Base-by-base conservation (phyloP, 441 rosid species). In the Gossypium lobatum region DNA sequence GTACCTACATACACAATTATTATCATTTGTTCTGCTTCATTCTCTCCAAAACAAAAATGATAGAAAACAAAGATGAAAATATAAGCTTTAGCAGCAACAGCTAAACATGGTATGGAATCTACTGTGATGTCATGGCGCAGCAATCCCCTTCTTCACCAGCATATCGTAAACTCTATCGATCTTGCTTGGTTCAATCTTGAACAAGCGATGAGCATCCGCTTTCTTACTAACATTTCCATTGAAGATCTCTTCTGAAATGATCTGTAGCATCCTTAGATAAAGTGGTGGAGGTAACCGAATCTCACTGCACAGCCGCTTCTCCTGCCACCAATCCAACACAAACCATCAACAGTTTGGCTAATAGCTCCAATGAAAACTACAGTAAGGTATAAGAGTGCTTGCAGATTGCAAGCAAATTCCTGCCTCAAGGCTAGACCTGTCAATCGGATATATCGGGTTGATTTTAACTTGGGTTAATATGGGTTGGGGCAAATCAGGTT, bases 71-170 rank as follows among this genome's bases (percentile, higher is more conserved):
- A 21, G 37, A 6, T 1, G n/a, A 16, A 2, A 10, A 6, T 17
- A 4, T 17, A 4, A 64, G 50, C 17, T 42, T 37, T n/a, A 11
- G 16, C 14, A 20, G 55, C 6, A 45, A 18, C 10, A 65, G 55
- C 70, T 46, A 21, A 65, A 21, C 34, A 21, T 45, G 18, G 37
- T 46, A 65, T 4, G 70, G 20, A 6, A 21, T 64, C 64, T 59
- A 25, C 8, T 25, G 26, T 0, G 9, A 64, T 64, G 17, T 65
- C 57, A 65, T 0, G 70, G 55, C 0, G 80, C 89, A 73, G 97
- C 95, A 74, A 95, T 86, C 60, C 97, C 99, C 80, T 95, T 93
- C 82, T 88, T 89, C 78, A 95, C 93, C 18, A 93, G 93, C 87
- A 91, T 91, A 65, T 95, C 98, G 72, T 93, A 95, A 10, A 95